These are phyloP conservation scores for Leccinum subtestaceum DNA, from an alignment of 768 basidiomycete genomes.

Conservation along the genomic window DNA sequence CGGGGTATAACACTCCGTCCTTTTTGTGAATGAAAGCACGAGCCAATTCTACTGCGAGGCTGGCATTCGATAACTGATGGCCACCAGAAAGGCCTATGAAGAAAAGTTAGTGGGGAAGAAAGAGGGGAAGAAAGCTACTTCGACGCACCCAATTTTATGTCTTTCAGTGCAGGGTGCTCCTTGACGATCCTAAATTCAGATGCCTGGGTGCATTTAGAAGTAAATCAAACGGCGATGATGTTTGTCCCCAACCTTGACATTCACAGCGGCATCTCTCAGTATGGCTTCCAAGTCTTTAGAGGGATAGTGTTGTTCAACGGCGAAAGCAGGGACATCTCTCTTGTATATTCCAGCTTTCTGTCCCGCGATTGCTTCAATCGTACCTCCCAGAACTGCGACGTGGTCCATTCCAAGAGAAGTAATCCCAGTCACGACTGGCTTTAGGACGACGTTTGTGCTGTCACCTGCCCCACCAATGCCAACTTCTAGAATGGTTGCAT, in stretches of 20 bases:
- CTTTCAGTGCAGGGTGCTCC: constrained; percentile 44
- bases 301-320: constrained; percentile 76
- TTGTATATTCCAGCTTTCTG: constrained; percentile 99
- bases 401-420: constrained; percentile 94
- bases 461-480: constrained; percentile 94
- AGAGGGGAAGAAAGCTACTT: not conserved
- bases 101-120: constrained; percentile 2
- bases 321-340: constrained; percentile 83
- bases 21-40: constrained; percentile 54
- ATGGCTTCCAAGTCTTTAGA: constrained; percentile 65
- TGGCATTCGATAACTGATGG: constrained; percentile 89
- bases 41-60: constrained; percentile 74
- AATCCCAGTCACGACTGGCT: constrained; percentile 86
- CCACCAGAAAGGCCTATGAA: constrained; percentile 71
- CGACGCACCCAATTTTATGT: constrained; percentile 59
- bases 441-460: constrained; percentile 93
- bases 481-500: constrained; percentile 93
- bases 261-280: constrained; percentile 61
- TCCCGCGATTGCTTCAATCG: constrained; percentile 84
- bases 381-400: constrained; percentile 81
- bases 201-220: constrained; percentile 38
- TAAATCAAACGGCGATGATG: not conserved
- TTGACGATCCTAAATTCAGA: constrained; percentile 69
- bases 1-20: constrained; percentile 13
- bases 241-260: constrained; percentile 52